Base-by-base conservation (phyloP, 805 yeast genomes). In the Candida wancherniae region DNA sequence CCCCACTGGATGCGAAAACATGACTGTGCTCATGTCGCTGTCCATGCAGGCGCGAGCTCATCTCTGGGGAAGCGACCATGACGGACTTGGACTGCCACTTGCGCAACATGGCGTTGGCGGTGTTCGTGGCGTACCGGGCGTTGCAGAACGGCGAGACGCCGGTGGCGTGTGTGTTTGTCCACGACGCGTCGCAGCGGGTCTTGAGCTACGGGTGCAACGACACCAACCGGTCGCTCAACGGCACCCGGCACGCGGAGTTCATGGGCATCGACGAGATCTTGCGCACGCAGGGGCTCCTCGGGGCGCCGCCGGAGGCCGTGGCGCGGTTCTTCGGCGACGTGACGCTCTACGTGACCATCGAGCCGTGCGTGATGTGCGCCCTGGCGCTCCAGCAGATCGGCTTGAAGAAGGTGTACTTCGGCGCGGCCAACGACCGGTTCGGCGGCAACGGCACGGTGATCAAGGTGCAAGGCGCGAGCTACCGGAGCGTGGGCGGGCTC, bases 321-420 rank as follows among this genome's bases (percentile, higher is more conserved):
- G 41, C 47, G 15, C 40, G 51, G 1, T 53, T 73, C 7, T 75
- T 85, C 46, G 47, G 56, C 22, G 72, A 78, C 15, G 66, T 84
- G 3, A 77, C 75, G 18, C 65, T 92, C 6, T 90, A 87, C 55
- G 98, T 92, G 15, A 87, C 97, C 0, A 97, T 92, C 0, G 98
- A 92, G 57, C 98, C 98, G 0, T 92, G 98, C 53, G 82, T 92
- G 6, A 92, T 92, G 98, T 92, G 98, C 62, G 97, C 96, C 0
- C 77, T 92, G 23, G 87, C 95, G 3, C 58, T 92, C 23, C 70
- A 88, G 36, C 98, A 92, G 46, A 54, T 88, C 26, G 80, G 82
- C 2, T 75, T 92, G 8, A 58, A 74, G 18, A 63, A 66, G 23
- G 95, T 90, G 1, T 77, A 78, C 26, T 92, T 85, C 49, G 97